Evolutionary conservation across 202 grass and related monocot species (phyloP).

Genomic region (Zoysia matrella): DNA sequence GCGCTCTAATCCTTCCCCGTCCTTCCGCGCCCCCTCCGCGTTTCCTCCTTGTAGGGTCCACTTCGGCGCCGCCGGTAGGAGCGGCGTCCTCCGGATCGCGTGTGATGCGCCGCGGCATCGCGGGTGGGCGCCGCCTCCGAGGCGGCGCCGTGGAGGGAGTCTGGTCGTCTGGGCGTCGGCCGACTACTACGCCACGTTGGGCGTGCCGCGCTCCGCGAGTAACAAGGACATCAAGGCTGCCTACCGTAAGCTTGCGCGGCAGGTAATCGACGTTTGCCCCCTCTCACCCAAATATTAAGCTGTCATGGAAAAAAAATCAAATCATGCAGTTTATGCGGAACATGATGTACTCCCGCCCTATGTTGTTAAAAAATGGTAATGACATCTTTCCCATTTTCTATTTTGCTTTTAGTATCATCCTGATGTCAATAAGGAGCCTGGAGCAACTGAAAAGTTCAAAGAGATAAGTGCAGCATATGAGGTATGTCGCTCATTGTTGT

Average conservation of each 20-base stretch:
- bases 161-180: conserved; percentile 63
- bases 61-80: conserved; percentile 39
- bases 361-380: not conserved
- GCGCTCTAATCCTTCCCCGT: conserved; percentile 48
- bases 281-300: conserved; percentile 1
- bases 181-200: conserved; percentile 90
- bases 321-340: not conserved
- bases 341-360: not conserved
- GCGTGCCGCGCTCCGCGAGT: conserved; percentile 76
- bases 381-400: conserved; percentile 23
- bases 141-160: conserved; percentile 45
- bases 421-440: conserved; percentile 97
- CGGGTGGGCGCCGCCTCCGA: conserved; percentile 5
- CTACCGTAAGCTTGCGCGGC: conserved; percentile 90
- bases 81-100: conserved; percentile 46
- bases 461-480: conserved; percentile 98
- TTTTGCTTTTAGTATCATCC: conserved; percentile 77
- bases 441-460: conserved; percentile 97
- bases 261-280: conserved; percentile 66
- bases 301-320: not conserved
- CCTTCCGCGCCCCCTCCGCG: conserved; percentile 28
- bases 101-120: conserved; percentile 48
- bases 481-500: conserved; percentile 50
- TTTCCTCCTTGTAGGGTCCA: conserved; percentile 40
- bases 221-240: conserved; percentile 95